Evolutionary conservation across 2,329 filamentous ascomycete genomes (phyloP), one percentile per base, ranked within the genome.

Genomic region (Graphilbum fragrans): DNA sequence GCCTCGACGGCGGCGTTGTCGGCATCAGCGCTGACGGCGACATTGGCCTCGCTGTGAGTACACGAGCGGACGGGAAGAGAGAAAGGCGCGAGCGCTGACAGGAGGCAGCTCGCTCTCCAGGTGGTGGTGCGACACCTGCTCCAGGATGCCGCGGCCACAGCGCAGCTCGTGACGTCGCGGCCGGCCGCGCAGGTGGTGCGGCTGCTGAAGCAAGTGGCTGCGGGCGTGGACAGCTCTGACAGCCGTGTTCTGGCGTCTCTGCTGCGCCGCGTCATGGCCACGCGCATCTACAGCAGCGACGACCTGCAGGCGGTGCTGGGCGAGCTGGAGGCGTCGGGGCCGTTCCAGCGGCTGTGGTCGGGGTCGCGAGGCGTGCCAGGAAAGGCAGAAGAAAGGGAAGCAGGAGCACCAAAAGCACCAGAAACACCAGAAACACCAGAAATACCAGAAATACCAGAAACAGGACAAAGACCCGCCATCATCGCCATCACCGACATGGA

Each of bases 221-320:
- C 3, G 5, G 39, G 17, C 14, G 16, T 7, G 14, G 35, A 17
- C 38, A 39, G 3, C 41, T 45, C n/a, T 38, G 41, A 7, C 8
- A 16, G 14, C 29, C 7, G 4, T 5, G 14, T 14, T 10, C 29
- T 27, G 7, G 23, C 12, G 23, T 27, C 29, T 10, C 52, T 51
- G 25, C 56, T 80, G 4, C 67, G 70, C 36, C 60, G 61, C 36
- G 66, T 77, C 4, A 63, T 67, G 25, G 61, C 80, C 22, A 70
- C 71, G 20, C 62, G 70, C 20, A 65, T 79, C 1, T 80, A 80
- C 48, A 73, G 77, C 45, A 49, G 75, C 11, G 65, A 76, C 36
- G 76, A 76, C 0, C 49, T 80, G 17, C 68, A 63, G 63, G 72
- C 79, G 52, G 72, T 72, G 1, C 49, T 80, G 27, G 56, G 53